A percentile compares a stretch with the other conserved stretches of the same genome.
Conservation (phyloP, 495 filamentous ascomycete genomes). For the Penicillium riverlandense region DNA sequence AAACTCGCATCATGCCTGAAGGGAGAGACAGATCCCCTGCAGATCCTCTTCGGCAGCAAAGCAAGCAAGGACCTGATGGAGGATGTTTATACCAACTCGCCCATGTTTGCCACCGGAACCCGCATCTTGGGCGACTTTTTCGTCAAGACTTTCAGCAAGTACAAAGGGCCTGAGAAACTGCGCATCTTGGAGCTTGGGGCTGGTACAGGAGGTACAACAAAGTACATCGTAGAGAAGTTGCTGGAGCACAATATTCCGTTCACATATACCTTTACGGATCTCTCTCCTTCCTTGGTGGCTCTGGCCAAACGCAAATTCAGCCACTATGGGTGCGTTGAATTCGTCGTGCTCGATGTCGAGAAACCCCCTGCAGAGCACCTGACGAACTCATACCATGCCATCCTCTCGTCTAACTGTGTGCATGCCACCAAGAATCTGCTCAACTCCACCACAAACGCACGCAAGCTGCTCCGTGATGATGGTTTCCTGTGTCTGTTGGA, state of each 20-base stretch:
- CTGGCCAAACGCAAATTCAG: constrained; percentile 22
- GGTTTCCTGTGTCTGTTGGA: constrained; percentile 39
- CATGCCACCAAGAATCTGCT: constrained; percentile 37
- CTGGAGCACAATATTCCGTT: constrained; percentile 13
- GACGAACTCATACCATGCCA: constrained; percentile 19
- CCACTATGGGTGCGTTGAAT: constrained; percentile 28
- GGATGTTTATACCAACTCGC: constrained; percentile 22
- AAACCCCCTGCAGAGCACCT: constrained; percentile 17
- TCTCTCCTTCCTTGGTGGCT: constrained; percentile 32
- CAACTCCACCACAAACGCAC: constrained; percentile 21
- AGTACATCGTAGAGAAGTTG: constrained; percentile 16
- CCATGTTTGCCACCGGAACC: constrained; percentile 9
- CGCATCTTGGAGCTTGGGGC: constrained; percentile 38
- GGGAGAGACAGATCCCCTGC: constrained; percentile 21
- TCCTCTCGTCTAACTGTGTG: constrained; percentile 41
- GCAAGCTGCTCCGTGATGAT: constrained; percentile 25
- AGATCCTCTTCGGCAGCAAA: constrained; percentile 24
- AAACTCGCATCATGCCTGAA: constrained; percentile 23
- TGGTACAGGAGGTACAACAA: constrained; percentile 39
- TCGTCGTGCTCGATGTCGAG: constrained; percentile 31
- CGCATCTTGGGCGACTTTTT: constrained; percentile 5
- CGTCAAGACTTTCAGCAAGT: background rate
- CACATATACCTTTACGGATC: constrained; percentile 42
- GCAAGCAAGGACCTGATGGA: constrained; percentile 16
- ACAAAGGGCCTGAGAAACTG: background rate